Percentiles rank a stretch among this genome's conserved stretches.
Conservation (phyloP, 2,329 filamentous ascomycete genomes). For the Kalmusia sp. region DNA sequence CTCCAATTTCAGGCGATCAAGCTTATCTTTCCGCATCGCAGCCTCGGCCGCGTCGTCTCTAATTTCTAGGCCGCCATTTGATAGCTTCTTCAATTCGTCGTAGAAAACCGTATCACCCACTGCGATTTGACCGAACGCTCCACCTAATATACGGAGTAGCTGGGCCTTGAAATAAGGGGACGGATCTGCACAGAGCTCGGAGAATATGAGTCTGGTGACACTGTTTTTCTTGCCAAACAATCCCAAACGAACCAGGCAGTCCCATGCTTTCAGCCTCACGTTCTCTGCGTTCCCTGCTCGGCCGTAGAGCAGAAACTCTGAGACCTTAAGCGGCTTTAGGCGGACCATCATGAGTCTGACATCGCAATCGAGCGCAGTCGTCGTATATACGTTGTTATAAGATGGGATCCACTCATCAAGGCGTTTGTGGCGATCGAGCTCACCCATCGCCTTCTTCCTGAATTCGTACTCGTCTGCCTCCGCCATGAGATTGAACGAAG, state of each 20-base stretch:
- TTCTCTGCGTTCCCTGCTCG: constrained; percentile 65
- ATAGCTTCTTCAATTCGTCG: constrained; percentile 36
- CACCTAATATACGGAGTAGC: constrained; percentile 60
- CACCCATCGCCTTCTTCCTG: constrained; percentile 63
- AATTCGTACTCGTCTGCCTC: constrained; percentile 61
- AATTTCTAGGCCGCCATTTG: constrained; percentile 59
- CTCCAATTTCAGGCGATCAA: constrained; percentile 63
- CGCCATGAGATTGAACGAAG: constrained; percentile 54
- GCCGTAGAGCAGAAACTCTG: constrained; percentile 68
- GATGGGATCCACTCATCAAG: constrained; percentile 73
- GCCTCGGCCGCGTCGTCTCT: constrained; percentile 57
- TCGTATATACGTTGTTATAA: constrained; percentile 69
- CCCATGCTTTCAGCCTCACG: constrained; percentile 66
- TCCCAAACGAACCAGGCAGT: constrained; percentile 63
- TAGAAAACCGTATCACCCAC: constrained; percentile 57
- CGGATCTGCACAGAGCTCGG: constrained; percentile 62
- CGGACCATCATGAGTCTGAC: constrained; percentile 61
- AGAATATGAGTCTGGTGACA: constrained; percentile 64
- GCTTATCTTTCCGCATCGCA: constrained; percentile 55
- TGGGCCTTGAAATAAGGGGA: constrained; percentile 65
- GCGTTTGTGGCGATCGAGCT: constrained; percentile 68
- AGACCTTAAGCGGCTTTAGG: constrained; percentile 59
- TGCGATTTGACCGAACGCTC: constrained; percentile 64
- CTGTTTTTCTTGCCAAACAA: constrained; percentile 57
- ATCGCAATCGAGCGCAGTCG: constrained; percentile 67